These are phyloP conservation scores for Pichia rugopelliculosa DNA, from an alignment of 805 yeast genomes.

Conservation along the genomic window DNA sequence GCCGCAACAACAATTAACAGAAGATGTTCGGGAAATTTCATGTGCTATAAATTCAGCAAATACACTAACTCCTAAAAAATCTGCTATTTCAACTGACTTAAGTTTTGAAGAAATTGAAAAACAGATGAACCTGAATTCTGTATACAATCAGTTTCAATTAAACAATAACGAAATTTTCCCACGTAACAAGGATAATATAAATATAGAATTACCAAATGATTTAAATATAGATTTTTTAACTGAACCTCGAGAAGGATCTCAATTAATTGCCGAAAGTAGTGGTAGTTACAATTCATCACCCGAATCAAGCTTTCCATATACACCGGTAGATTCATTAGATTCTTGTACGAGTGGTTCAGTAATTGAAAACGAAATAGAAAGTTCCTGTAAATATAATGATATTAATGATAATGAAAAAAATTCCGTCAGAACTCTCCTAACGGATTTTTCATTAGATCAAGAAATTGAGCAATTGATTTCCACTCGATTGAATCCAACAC, in stretches of 20 bases:
- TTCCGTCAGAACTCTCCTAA: background rate
- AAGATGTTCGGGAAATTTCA: constrained; percentile 3
- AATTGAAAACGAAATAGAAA: constrained; percentile 2
- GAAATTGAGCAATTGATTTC: constrained; percentile 3
- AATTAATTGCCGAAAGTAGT: background rate
- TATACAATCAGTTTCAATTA: background rate
- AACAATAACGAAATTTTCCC: background rate
- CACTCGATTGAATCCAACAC: background rate
- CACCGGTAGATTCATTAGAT: constrained; percentile 19
- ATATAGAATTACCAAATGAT: background rate
- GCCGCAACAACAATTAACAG: constrained; percentile 2
- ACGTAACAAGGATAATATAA: background rate
- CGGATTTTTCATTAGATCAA: background rate
- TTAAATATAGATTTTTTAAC: background rate
- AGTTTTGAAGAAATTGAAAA: constrained; percentile 5
- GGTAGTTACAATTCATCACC: constrained; percentile 10
- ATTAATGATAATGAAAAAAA: background rate
- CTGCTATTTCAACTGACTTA: background rate
- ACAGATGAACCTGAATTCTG: constrained; percentile 4
- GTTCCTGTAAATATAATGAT: background rate
- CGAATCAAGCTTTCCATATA: constrained; percentile 16
- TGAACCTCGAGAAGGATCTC: constrained; percentile 1
- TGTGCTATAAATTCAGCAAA: background rate
- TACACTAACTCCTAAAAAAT: background rate
- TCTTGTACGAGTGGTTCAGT: constrained; percentile 11